Base-by-base conservation (phyloP, 1,139 yeast genomes). In the Zhuliangozyma blackwelliae region DNA sequence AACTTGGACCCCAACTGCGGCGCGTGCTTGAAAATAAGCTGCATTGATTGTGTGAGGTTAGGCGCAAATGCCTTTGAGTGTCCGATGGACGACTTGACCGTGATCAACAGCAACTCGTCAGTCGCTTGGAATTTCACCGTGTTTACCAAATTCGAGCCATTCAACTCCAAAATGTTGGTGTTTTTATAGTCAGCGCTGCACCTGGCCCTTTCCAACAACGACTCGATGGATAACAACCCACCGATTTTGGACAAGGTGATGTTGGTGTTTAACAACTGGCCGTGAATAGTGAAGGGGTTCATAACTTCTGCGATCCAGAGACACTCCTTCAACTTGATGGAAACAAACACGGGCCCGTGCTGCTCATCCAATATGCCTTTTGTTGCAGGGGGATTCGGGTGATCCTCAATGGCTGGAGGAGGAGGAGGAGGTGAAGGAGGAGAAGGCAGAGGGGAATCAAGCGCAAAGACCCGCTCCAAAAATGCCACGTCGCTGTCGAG, bases 31-130 rank as follows among this genome's bases (percentile, higher is more conserved):
- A 55, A 44, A 2, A 52, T 25, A 7, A 49, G 43, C 23, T 51
- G 52, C 10, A 59, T 21, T 0, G 65, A 47, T 10, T 45, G 47
- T 3, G 55, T 35, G 3, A 65, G 38, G 48, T 53, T 62, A 2
- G 71, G 72, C 5, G 55, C 38, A 25, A 53, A 52, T 5, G 63
- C 39, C 39, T 68, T 66, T 6, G 68, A 53, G 39, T 59, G 64
- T 1, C 71, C 72, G 22, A 63, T 41, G n/a, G 56, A 53, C 3
- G 56, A 41, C 8, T 50, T 50, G 0, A 55, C 39, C 1, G 49
- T 41, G 1, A 58, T 35, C 28, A 63, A 48, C 27, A 44, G 38
- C 10, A 50, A 35, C 3, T 50, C 55, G 2, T 42, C 47, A 5
- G 40, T 26, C 2, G 44, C 39, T 2, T 42, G 37, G 12, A 58